phyloP scores from a whole-genome alignment of 2,329 filamentous ascomycete genomes.

The Plenodomus lindquistii region DNA sequence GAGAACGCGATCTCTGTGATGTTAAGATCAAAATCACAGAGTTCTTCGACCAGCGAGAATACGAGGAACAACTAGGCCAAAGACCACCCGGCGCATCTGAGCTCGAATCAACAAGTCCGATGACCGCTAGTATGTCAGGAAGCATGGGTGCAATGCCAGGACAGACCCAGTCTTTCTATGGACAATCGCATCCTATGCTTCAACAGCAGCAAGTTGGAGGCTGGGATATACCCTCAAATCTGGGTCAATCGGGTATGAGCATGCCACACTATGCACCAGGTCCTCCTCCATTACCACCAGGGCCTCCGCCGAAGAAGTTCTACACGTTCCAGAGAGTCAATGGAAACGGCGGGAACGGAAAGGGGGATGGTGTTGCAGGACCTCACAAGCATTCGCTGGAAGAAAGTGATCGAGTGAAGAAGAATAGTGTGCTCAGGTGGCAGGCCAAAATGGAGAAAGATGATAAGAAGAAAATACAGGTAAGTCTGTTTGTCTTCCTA shows the following conservation, averaged over 20 bases:
- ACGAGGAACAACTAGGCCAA: conserved; percentile 39
- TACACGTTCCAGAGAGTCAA: conserved; percentile 80
- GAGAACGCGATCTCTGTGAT: conserved; percentile 78
- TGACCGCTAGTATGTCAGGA: conserved; percentile 4
- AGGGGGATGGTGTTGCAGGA: conserved; percentile 69
- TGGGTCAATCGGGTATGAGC: conserved; percentile 16
- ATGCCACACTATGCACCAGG: conserved; percentile 18
- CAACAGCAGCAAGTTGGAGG: conserved; percentile 15
- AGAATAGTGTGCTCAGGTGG: conserved; percentile 73
- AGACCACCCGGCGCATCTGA: conserved; percentile 24
- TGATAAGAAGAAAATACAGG: conserved; percentile 58
- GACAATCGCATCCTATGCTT: conserved; percentile 15
- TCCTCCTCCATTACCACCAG: conserved; percentile 5
- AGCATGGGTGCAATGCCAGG: conserved; percentile 2
- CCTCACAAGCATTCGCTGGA: conserved; percentile 75
- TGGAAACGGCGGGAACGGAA: conserved; percentile 73
- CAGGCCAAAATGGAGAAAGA: conserved; percentile 68
- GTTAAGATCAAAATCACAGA: conserved; percentile 87
- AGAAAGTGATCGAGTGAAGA: conserved; percentile 79
- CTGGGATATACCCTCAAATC: conserved; percentile 32
- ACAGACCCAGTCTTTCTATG: conserved; percentile 28
- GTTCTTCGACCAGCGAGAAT: conserved; percentile 63
- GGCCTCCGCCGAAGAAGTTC: conserved; percentile 30
- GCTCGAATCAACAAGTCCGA: conserved; percentile 9
- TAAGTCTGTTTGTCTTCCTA: conserved; percentile 16